Evolutionary conservation across 202 grass and related monocot species (phyloP).

Genomic region (Saccharum hybrid): DNA sequence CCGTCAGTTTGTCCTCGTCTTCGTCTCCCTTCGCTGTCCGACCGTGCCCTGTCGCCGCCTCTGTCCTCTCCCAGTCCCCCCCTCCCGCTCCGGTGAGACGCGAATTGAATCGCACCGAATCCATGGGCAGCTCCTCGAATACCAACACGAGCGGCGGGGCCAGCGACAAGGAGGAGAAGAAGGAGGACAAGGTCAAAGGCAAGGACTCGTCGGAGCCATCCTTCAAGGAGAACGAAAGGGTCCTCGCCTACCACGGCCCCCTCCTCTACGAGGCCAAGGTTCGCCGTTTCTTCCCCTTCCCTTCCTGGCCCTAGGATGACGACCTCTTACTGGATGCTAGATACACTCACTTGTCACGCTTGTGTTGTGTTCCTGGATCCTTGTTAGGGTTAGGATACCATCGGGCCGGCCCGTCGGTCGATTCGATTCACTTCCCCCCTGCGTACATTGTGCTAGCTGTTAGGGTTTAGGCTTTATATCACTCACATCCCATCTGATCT

Average conservation of each 20-base stretch:
- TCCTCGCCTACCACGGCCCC: slow-evolving; percentile 94
- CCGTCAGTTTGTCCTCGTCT: not conserved
- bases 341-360: too few relatives aligned
- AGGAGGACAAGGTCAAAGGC: slow-evolving; percentile 26
- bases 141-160: slow-evolving; percentile 38
- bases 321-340: not conserved
- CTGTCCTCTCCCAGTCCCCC: not conserved
- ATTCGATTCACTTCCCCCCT: not conserved
- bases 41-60: not conserved
- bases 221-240: slow-evolving; percentile 85
- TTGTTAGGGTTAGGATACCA: slow-evolving; percentile 12
- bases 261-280: slow-evolving; percentile 99
- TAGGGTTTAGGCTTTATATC: not conserved
- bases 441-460: not conserved
- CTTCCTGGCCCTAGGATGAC: not conserved
- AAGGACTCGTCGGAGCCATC: slow-evolving; percentile 40
- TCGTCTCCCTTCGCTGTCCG: not conserved
- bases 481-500: not conserved
- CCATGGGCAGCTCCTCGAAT: slow-evolving; percentile 61
- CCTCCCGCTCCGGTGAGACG: not conserved
- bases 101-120: not conserved
- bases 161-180: slow-evolving; percentile 18
- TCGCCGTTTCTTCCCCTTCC: not conserved
- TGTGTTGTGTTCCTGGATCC: not conserved
- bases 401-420: not conserved